Conservation (phyloP, 139 green algal genomes). For the Limnomonas spitsbergensis region DNA sequence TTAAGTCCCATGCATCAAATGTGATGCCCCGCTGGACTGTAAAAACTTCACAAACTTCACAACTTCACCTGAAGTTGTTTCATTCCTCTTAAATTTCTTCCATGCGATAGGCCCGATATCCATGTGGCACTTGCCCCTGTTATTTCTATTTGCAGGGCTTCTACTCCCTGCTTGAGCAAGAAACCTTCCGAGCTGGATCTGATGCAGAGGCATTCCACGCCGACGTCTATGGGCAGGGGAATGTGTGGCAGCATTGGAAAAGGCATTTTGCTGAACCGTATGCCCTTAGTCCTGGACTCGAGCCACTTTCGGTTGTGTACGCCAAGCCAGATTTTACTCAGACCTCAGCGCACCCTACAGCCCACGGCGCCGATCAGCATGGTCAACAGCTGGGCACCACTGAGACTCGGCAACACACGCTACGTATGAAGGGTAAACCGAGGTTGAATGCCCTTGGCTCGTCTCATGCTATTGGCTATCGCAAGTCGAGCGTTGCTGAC, state of each 20-base stretch:
- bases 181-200: background rate
- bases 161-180: constrained; percentile 1
- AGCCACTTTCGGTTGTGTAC: constrained; percentile 38
- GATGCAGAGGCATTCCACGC: constrained; percentile 17
- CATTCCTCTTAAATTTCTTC: too few relatives aligned
- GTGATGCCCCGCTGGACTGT: too few relatives aligned
- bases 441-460: background rate
- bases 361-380: background rate
- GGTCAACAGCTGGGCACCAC: background rate
- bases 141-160: background rate
- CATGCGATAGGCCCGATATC: too few relatives aligned
- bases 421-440: background rate
- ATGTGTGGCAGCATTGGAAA: constrained; percentile 26
- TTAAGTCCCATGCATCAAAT: too few relatives aligned
- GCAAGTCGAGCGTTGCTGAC: constrained; percentile 61
- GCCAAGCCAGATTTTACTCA: background rate
- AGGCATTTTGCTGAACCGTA: constrained; percentile 36
- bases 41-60: too few relatives aligned
- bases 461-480: constrained; percentile 44
- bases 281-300: constrained; percentile 24
- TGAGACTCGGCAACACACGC: background rate
- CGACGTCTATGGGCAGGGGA: background rate
- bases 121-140: too few relatives aligned
- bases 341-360: background rate
- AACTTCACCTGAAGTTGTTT: background rate